These are phyloP conservation scores for Chaetomiaceae sp. DNA, from an alignment of 2,329 filamentous ascomycete genomes.

Conservation along the genomic window DNA sequence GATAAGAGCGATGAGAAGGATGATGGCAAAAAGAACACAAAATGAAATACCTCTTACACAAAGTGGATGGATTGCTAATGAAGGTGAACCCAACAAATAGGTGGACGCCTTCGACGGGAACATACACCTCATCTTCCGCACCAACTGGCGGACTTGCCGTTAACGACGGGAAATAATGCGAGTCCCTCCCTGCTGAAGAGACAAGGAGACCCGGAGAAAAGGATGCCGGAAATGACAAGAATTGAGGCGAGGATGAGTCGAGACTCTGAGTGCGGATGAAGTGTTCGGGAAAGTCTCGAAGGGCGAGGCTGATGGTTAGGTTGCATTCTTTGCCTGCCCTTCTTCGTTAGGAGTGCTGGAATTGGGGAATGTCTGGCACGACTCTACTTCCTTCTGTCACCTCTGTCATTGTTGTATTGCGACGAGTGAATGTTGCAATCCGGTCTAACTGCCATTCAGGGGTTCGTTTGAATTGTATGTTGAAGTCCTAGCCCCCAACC, in stretches of 20 bases:
- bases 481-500: too few species aligned
- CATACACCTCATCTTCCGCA: conserved; percentile 26
- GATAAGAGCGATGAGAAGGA: background rate
- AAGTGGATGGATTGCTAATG: conserved; percentile 19
- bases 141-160: conserved; percentile 23
- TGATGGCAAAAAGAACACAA: background rate
- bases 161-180: too few species aligned
- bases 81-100: conserved; percentile 14
- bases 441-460: too few species aligned
- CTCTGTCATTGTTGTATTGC: conserved; percentile 1
- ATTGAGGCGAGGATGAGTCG: background rate
- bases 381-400: too few species aligned
- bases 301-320: too few species aligned
- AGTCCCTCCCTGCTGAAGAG: too few species aligned
- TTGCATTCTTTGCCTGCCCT: background rate
- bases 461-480: too few species aligned
- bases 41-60: background rate
- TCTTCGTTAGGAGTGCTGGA: background rate
- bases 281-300: too few species aligned
- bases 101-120: conserved; percentile 29
- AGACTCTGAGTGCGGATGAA: too few species aligned
- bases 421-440: conserved; percentile 1
- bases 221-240: background rate
- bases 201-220: background rate
- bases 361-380: conserved; percentile 3